Evolutionary conservation across 2,329 filamentous ascomycete genomes (phyloP).

Genomic region (Pseudogymnoascus sp.): DNA sequence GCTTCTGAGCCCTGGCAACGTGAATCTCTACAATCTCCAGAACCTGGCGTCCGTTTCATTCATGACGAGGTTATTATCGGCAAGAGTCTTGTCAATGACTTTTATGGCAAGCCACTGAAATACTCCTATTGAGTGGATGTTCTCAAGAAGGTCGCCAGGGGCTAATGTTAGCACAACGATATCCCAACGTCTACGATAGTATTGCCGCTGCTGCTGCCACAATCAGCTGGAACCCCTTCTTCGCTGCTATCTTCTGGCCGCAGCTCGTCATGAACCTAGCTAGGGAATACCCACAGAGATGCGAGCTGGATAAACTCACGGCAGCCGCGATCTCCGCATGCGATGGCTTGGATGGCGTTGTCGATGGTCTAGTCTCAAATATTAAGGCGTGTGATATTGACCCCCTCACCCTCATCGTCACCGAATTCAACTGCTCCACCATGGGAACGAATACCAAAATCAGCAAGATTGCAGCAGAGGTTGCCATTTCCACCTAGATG

Average conservation of each 20-base stretch:
- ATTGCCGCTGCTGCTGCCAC: slow-evolving; percentile 33
- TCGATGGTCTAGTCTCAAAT: slow-evolving; percentile 15
- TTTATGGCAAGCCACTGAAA: slow-evolving; percentile 26
- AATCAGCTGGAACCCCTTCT: slow-evolving; percentile 23
- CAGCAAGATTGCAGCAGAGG: slow-evolving; percentile 6
- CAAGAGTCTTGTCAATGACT: slow-evolving; percentile 27
- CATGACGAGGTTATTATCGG: slow-evolving; percentile 28
- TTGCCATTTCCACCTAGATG: slow-evolving; percentile 7
- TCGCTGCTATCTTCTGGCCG: slow-evolving; percentile 9
- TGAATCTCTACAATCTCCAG: slow-evolving; percentile 22
- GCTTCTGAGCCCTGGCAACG: slow-evolving; percentile 14
- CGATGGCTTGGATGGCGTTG: slow-evolving; percentile 15
- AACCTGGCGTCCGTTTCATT: slow-evolving; percentile 32
- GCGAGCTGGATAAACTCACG: slow-evolving; percentile 14
- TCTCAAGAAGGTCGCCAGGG: slow-evolving; percentile 32
- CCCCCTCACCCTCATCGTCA: slow-evolving; percentile 11
- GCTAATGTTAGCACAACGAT: slow-evolving; percentile 30
- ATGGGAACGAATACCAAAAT: slow-evolving; percentile 3
- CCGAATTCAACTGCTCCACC: slow-evolving; percentile 11
- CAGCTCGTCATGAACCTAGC: slow-evolving; percentile 15
- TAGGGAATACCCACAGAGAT: slow-evolving; percentile 8
- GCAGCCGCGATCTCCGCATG: slow-evolving; percentile 13
- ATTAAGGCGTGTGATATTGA: slow-evolving; percentile 13
- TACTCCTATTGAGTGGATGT: slow-evolving; percentile 33
- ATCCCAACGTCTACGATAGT: slow-evolving; percentile 31